Evolutionary conservation across 179 eudicot species (phyloP), one percentile per base, ranked within the genome.

Genomic region (Nepenthes alata): DNA sequence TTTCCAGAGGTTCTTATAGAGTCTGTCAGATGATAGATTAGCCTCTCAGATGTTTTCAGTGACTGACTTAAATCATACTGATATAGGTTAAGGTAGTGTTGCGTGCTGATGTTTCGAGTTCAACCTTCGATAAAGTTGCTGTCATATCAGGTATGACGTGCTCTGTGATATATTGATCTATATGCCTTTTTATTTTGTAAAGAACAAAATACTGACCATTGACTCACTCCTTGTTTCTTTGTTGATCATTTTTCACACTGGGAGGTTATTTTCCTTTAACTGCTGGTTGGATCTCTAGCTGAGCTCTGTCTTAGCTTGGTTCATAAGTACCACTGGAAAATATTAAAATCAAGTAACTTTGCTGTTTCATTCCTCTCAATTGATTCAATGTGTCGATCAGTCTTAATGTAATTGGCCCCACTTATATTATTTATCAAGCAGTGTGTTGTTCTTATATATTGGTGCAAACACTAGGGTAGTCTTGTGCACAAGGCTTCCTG

Each of bases 1-100:
- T 89, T 91, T 66, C 98, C 98, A n/a, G 83, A 86, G 85, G 98
- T 91, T 35, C 70, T 65, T 47, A 5, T 13, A 37, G 44, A 59
- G 13, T 35, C 4, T 48, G 4, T 56, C 48, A 14, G 12, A n/a
- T 11, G 12, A 49, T 45, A 49, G 12, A 49, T 10, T 3, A 49
- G 53, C 2, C 25, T 25, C 25, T 25, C 54, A 25, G 11, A 63
- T 44, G 37, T 3, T 5, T 41, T 2, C 54, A 41, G 61, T 73
- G 65, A 73, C 59, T 36, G 37, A 7, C 53, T 49, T 63, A n/a
- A 51, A 37, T 53, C 10, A 37, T 44, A 48, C 8, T 61, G 55
- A 12, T 72, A 63, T 48, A 91, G 97, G 91, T 91, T 35, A 91
- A 91, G 84, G 98, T 91, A 78, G 96, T 91, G 53, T 65, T 91